Base-by-base conservation (phyloP, 2,329 filamentous ascomycete species). In the Septoria petroselini region DNA sequence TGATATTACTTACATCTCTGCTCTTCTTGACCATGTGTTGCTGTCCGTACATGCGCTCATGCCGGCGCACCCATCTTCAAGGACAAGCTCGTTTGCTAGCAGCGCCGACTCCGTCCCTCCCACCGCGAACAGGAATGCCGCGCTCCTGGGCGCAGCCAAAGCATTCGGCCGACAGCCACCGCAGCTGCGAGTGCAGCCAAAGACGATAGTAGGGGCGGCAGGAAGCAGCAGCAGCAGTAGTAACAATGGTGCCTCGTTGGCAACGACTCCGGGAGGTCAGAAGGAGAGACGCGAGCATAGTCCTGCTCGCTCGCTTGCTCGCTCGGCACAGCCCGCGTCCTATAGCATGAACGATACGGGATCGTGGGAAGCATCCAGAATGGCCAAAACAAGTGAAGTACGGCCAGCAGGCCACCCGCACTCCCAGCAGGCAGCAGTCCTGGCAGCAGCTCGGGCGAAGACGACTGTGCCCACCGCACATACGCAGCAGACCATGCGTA, bases 121-220 rank as follows among this genome's bases (percentile, higher is more conserved):
- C 19, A 14, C 46, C n/a, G 11, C 43, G 38, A 35, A 48, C 42
- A 29, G 38, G 33, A 63, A 73, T 62, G 73, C 75, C 39, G 76
- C 76, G 38, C 68, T 79, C 11, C 67, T 67, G 44, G 76, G 76
- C 25, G 76, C 76, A 7, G 66, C 70, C 4, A 58, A 68, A 33
- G 76, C 76, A 17, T 79, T 78, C 61, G 69, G 66, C 8, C 74
- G 72, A 59, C 70, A 71, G 19, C 60, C 53, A 29, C 54, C 59
- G 31, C 37, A 34, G 14, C 50, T 44, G 43, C 48, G 29, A 41
- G 39, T 51, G 12, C 50, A 53, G 47, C 43, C 29, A 15, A 48
- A 21, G 38, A 46, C 29, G 46, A 48, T 27, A 29, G 37, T 23
- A n/a, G n/a, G n/a, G 29, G 27, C 19, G 18, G 40, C 18, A 15